Base-by-base conservation (phyloP, 2,329 filamentous ascomycete species). In the Fusarium hainanense region DNA sequence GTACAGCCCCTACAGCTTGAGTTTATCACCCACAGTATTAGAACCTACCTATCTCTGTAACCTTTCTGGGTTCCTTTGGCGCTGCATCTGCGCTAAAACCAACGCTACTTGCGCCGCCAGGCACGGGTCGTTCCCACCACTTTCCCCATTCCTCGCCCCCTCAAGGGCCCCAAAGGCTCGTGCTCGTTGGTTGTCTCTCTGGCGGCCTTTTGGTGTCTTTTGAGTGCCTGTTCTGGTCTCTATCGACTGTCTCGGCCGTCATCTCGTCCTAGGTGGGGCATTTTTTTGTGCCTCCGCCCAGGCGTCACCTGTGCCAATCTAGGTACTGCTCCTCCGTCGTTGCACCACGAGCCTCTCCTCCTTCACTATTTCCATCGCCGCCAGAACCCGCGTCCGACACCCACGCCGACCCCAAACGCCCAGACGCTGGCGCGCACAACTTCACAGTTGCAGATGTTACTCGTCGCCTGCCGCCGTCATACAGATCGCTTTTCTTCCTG, bases 241-340 rank as follows among this genome's bases (percentile, higher is more conserved):
- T 56, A 56, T 75, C 65, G 63, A 63, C 73, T 77, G 75, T 75
- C 74, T 77, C 74, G 70, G 68, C 75, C 76, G 68, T 74, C 76
- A 76, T 77, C 73, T 76, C 71, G 72, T 74, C 69, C 73, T 68
- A 75, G 70, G 76, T 78, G 75, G 76, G 76, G 74, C 69, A 54
- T 70, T 76, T 72, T 71, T 72, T 71, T 73, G 71, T 77, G 69
- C 74, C 74, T 72, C 71, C 71, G 68, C 69, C 71, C 61, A 75
- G 71, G 74, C 74, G 74, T 75, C 74, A 75, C 74, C 74, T 75
- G 72, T 75, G 72, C 74, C 74, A 75, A 75, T 75, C 74, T 75
- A 66, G 63, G 63, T 66, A 73, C 69, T 75, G 71, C 71, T 75
- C 71, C 69, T 75, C 69, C 69, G 58, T 75, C 67, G 74, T 75